A percentile compares a stretch with the other conserved stretches of the same genome.
phyloP scores from a whole-genome alignment of 169 alveolate species.

The Plasmodium sp. region DNA sequence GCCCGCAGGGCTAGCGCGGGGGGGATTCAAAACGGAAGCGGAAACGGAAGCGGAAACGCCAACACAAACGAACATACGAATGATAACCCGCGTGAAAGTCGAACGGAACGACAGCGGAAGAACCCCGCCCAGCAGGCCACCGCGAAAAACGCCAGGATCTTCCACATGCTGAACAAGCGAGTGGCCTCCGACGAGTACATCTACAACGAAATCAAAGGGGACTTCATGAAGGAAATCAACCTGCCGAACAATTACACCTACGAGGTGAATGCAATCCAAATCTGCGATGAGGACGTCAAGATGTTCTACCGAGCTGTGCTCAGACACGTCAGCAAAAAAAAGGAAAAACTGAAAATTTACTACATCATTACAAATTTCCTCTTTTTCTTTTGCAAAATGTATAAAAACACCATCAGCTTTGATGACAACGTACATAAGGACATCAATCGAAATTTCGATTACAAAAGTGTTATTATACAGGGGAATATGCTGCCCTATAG shows the following conservation, averaged over 20 bases:
- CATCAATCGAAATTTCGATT: constrained; percentile 61
- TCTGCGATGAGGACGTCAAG: constrained; percentile 20
- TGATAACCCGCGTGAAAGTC: not conserved
- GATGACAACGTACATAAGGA: constrained; percentile 70
- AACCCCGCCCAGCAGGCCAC: not conserved
- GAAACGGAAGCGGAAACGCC: not conserved
- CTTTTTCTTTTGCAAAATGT: constrained; percentile 62
- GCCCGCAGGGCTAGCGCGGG: not conserved
- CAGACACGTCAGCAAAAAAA: constrained; percentile 43
- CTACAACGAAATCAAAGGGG: constrained; percentile 54
- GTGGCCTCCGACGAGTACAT: constrained; percentile 54
- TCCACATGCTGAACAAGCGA: constrained; percentile 30
- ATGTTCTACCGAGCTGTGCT: constrained; percentile 42
- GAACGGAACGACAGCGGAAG: not conserved
- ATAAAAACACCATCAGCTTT: constrained; percentile 52
- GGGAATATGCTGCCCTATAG: constrained; percentile 60
- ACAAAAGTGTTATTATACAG: constrained; percentile 44
- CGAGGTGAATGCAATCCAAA: constrained; percentile 55
- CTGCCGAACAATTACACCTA: constrained; percentile 55
- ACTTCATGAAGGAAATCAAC: constrained; percentile 72
- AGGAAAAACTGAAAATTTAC: constrained; percentile 51
- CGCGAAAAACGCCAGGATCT: constrained; percentile 22
- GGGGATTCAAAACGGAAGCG: not conserved
- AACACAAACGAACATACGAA: not conserved
- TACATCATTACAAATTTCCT: constrained; percentile 53